phyloP scores from a whole-genome alignment of 1,284 basidiomycete species.

The Ustilago loliicola region DNA sequence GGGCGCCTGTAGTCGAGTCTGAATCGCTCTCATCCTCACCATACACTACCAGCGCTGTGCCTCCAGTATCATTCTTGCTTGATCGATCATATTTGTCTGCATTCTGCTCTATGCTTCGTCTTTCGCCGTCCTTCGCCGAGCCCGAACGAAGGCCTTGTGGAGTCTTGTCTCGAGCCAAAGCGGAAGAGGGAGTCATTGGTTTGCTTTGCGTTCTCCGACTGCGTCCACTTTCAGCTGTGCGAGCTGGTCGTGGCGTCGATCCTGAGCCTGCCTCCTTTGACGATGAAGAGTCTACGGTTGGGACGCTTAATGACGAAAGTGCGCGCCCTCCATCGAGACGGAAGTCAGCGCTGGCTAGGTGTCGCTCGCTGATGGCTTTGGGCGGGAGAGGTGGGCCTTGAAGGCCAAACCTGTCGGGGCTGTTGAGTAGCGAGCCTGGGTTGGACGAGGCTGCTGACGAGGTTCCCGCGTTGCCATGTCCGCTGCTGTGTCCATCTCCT shows the following conservation, averaged over 20 bases:
- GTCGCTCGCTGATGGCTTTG: slow-evolving; percentile 61
- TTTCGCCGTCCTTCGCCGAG: slow-evolving; percentile 7
- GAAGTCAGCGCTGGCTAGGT: slow-evolving; percentile 64
- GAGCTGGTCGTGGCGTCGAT: slow-evolving; percentile 16
- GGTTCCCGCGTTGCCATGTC: slow-evolving; percentile 7
- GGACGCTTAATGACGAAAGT: slow-evolving; percentile 1
- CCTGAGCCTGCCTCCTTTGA: not conserved
- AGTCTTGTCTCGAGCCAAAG: slow-evolving; percentile 35
- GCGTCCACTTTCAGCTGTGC: slow-evolving; percentile 15
- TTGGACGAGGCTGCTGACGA: slow-evolving; percentile 32
- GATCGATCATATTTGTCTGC: slow-evolving; percentile 20
- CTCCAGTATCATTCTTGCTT: slow-evolving; percentile 20
- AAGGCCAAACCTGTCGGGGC: slow-evolving; percentile 63
- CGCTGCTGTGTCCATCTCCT: slow-evolving; percentile 6
- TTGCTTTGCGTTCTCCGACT: slow-evolving; percentile 26
- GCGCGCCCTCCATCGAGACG: slow-evolving; percentile 50
- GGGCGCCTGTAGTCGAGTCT: slow-evolving; percentile 48
- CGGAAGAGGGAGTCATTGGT: slow-evolving; percentile 48
- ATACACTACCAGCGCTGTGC: slow-evolving; percentile 65
- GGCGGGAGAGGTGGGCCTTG: slow-evolving; percentile 64
- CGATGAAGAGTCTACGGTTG: not conserved
- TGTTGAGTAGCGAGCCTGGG: slow-evolving; percentile 48
- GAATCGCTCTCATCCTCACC: slow-evolving; percentile 64
- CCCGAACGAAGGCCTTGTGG: slow-evolving; percentile 28
- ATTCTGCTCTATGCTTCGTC: not conserved